Evolutionary conservation across 2,329 filamentous ascomycete genomes (phyloP), one percentile per base, ranked within the genome.

Genomic region (Pestalotiopsis sp.): DNA sequence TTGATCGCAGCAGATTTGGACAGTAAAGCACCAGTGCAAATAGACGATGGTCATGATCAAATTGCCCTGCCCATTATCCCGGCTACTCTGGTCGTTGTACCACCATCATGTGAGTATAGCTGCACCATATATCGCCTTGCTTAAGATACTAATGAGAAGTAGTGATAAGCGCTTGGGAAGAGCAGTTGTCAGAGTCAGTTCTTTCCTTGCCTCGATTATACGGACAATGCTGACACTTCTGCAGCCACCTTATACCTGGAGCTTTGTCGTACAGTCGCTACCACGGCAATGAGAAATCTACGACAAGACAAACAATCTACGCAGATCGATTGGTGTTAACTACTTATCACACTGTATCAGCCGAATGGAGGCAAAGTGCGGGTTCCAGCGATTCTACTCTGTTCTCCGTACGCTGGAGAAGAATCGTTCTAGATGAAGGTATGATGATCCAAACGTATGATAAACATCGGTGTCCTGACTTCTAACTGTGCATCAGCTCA

Each of bases 1-100:
- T 68, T 86, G 1, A 72, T 78, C 1, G 83, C 82, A 1, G 70
- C 73, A 0, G 79, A 81, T 58, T 56, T 70, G n/a, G 27, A 64
- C 40, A 31, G 12, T 3, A 3, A 0, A 9, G 12, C 2, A 2
- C 3, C 23, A 4, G 12, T n/a, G 11, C 27, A 41, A 13, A 5
- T 41, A 4, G 36, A 62, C 41, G 59, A 62, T 38, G 31, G 9
- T 7, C 3, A 6, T 40, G 59, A 62, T 12, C 12, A 5, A 11
- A n/a, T 11, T 4, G 36, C n/a, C 11, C 9, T 17, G 0, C 25
- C 23, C 4, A 59, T n/a, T 6, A 62, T 62, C 9, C 27, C 9
- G 17, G 59, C 59, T 20, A 62, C 59, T 23, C 59, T 62, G 9
- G 59, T 59, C 7, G 4, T 59, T 7, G 57, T 59, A 14, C 57